A percentile compares a stretch with the other conserved stretches of the same genome.
Conservation (phyloP, 2,329 filamentous ascomycete genomes). For the Coniochaeta ligniaria region DNA sequence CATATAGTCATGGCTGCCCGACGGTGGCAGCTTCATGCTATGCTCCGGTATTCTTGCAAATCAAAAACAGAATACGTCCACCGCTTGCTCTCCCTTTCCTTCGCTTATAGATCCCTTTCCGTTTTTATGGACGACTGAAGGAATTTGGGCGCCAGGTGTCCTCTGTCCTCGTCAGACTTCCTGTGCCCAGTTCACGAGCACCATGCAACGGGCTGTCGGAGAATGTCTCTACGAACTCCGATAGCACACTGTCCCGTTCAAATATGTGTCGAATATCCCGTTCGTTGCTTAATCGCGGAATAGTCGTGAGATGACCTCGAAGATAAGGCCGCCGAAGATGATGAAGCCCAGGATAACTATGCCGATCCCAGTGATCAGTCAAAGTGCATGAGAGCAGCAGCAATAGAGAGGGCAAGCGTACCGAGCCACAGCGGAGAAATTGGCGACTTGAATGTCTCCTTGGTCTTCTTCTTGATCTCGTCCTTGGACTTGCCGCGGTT, state of each 20-base stretch:
- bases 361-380: neutral
- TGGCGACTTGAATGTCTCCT: constrained; percentile 51
- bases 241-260: neutral
- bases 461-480: constrained; percentile 53
- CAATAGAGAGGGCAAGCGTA: constrained; percentile 23
- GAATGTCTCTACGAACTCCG: neutral
- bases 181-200: neutral
- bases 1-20: neutral
- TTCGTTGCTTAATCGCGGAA: constrained; percentile 11
- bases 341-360: constrained; percentile 51
- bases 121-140: neutral
- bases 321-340: constrained; percentile 53
- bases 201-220: neutral
- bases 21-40: neutral
- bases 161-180: neutral
- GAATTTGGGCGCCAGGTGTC: neutral
- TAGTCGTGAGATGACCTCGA: constrained; percentile 50
- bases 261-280: neutral
- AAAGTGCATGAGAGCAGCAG: no score
- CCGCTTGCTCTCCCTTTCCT: neutral
- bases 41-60: neutral
- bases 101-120: neutral
- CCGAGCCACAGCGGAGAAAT: constrained; percentile 59
- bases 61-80: neutral
- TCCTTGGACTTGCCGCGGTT: constrained; percentile 69